phyloP scores from a whole-genome alignment of 1,284 basidiomycete genomes.

The Coniferiporia sulphurascens region DNA sequence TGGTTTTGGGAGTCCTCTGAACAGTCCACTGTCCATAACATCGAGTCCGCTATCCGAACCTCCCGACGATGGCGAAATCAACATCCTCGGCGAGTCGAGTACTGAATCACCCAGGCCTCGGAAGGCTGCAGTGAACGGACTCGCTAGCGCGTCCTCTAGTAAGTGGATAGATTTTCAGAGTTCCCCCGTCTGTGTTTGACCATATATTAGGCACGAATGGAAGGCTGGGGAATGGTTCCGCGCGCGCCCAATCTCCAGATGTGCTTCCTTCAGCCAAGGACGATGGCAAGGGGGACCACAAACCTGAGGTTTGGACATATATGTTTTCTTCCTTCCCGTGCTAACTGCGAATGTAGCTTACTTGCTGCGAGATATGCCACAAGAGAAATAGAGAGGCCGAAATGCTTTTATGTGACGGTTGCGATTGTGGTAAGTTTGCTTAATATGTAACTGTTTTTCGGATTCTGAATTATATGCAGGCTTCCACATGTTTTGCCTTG shows the following conservation, averaged over 20 bases:
- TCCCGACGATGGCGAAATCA: slow-evolving; percentile 64
- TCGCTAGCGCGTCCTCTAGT: slow-evolving; percentile 38
- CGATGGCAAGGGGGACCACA: slow-evolving; percentile 8
- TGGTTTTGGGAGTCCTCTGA: slow-evolving; percentile 49
- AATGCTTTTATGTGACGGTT: slow-evolving; percentile 96
- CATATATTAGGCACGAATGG: slow-evolving; percentile 4
- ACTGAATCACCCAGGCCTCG: slow-evolving; percentile 29
- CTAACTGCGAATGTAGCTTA: not conserved
- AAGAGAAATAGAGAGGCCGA: slow-evolving; percentile 83
- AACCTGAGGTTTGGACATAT: not conserved
- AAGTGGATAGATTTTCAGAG: slow-evolving; percentile 23
- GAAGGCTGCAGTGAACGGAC: slow-evolving; percentile 40
- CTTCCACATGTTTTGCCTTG: slow-evolving; percentile 95
- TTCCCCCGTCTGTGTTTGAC: not conserved
- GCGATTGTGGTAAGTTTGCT: slow-evolving; percentile 77
- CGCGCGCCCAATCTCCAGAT: slow-evolving; percentile 4
- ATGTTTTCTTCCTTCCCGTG: not conserved
- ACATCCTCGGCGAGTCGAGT: slow-evolving; percentile 33
- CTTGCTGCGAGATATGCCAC: slow-evolving; percentile 81
- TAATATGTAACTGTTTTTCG: slow-evolving; percentile 10
- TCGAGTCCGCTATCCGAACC: slow-evolving; percentile 78
- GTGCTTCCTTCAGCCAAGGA: slow-evolving; percentile 4
- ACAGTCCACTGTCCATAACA: slow-evolving; percentile 64
- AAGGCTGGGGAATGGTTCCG: slow-evolving; percentile 6
- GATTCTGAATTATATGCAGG: slow-evolving; percentile 42